Conservation (phyloP, 1,284 basidiomycete species). For the Sanghuangporus weigelae region DNA sequence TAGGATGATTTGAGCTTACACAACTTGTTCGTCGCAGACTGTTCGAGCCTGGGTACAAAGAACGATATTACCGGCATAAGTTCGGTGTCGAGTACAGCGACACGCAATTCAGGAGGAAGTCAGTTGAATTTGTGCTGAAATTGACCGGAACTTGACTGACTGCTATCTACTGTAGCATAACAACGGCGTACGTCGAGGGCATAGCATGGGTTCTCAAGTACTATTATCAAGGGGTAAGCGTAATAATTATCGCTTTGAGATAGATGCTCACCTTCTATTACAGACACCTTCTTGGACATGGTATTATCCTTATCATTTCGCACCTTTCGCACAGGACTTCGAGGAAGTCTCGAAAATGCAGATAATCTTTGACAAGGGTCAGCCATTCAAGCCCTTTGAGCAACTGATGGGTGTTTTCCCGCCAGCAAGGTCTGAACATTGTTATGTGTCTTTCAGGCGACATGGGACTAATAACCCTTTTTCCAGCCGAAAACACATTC, state of each 20-base stretch:
- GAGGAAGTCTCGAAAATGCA: slow-evolving; percentile 75
- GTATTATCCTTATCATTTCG: slow-evolving; percentile 99
- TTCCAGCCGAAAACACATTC: slow-evolving; percentile 81
- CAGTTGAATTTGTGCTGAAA: slow-evolving; percentile 27
- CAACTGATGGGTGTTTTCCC: slow-evolving; percentile 99
- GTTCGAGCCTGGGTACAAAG: slow-evolving; percentile 93
- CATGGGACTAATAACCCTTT: slow-evolving; percentile 9
- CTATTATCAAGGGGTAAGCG: slow-evolving; percentile 93
- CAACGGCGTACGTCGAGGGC: slow-evolving; percentile 87
- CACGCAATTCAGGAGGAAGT: slow-evolving; percentile 71
- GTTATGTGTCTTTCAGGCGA: neutral
- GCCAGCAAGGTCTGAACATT: slow-evolving; percentile 65
- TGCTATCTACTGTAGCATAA: slow-evolving; percentile 51
- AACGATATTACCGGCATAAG: slow-evolving; percentile 94
- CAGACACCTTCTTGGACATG: slow-evolving; percentile 98
- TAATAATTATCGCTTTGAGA: neutral
- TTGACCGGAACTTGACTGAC: slow-evolving; percentile 8
- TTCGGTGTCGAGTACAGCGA: slow-evolving; percentile 80
- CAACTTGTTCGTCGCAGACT: slow-evolving; percentile 44
- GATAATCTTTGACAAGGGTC: slow-evolving; percentile 73
- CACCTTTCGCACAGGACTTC: slow-evolving; percentile 97
- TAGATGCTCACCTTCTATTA: slow-evolving; percentile 9
- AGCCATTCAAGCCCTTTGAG: slow-evolving; percentile 95
- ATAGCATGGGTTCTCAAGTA: slow-evolving; percentile 96
- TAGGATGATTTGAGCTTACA: neutral